These are phyloP conservation scores for Kickxella alabastrina DNA, from an alignment of 192 early-diverging fungal genomes.

Conservation along the genomic window DNA sequence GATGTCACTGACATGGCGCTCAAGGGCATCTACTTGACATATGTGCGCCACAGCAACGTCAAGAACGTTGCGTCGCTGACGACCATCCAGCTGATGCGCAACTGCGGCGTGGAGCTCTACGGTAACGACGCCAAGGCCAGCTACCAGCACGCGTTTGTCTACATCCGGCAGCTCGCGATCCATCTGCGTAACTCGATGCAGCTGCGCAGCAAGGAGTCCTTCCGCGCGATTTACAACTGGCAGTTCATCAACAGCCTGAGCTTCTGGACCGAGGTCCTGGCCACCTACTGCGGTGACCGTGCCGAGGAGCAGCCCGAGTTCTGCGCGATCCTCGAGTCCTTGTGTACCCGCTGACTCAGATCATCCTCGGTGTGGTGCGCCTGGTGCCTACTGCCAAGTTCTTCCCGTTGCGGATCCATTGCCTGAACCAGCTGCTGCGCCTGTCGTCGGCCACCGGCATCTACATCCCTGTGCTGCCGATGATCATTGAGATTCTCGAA, in stretches of 20 bases:
- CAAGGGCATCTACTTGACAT: conserved; percentile 81
- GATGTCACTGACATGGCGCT: conserved; percentile 64
- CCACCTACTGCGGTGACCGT: conserved; percentile 63
- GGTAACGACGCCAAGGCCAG: conserved; percentile 71
- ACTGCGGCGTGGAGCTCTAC: conserved; percentile 86
- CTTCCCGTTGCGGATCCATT: conserved; percentile 91
- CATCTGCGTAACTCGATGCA: conserved; percentile 85
- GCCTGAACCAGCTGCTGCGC: conserved; percentile 67
- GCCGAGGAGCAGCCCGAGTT: conserved; percentile 49
- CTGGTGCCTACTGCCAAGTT: conserved; percentile 86
- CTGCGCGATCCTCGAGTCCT: conserved; percentile 55
- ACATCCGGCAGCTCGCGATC: conserved; percentile 91
- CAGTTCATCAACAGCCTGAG: conserved; percentile 90
- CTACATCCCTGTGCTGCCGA: conserved; percentile 74
- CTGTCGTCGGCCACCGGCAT: conserved; percentile 67
- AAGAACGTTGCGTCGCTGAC: conserved; percentile 79
- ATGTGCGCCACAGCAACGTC: conserved; percentile 69
- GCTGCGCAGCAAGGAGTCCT: conserved; percentile 79
- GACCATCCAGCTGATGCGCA: conserved; percentile 85
- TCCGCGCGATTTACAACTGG: conserved; percentile 94
- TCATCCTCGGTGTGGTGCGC: conserved; percentile 69
- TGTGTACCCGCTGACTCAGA: conserved; percentile 89
- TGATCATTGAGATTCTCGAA: conserved; percentile 80
- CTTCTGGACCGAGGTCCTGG: conserved; percentile 83
- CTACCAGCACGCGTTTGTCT: conserved; percentile 92